A percentile compares a stretch with the other conserved stretches of the same genome.
phyloP scores from a whole-genome alignment of 1,139 yeast species.

The Nakaseomyces kungkrabaensis region DNA sequence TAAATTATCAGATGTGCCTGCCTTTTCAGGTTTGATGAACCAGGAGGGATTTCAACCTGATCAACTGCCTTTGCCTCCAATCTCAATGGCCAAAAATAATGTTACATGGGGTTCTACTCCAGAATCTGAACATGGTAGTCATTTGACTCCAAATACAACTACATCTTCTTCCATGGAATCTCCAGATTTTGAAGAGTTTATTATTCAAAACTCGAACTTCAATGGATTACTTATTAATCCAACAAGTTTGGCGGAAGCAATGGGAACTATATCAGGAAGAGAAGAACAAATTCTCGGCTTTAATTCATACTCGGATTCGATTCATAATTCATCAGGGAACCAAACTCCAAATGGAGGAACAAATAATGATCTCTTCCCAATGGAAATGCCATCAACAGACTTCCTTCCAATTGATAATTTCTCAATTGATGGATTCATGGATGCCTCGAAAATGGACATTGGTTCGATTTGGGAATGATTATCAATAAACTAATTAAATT shows the following conservation, averaged over 20 bases:
- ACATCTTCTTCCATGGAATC: constrained; percentile 7
- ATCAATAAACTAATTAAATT: not conserved
- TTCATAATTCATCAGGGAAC: not conserved
- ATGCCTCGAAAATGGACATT: constrained; percentile 14
- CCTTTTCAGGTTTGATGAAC: not conserved
- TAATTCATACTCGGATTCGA: not conserved
- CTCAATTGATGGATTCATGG: constrained; percentile 19
- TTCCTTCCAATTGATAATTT: constrained; percentile 22
- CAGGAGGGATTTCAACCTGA: not conserved
- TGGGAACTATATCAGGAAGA: constrained; percentile 5
- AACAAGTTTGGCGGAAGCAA: constrained; percentile 14
- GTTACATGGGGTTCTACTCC: not conserved
- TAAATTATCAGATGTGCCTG: not conserved
- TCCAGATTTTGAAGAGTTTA: constrained; percentile 28
- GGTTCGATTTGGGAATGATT: constrained; percentile 14
- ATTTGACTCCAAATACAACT: constrained; percentile 5
- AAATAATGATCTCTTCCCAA: not conserved
- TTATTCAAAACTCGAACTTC: constrained; percentile 24
- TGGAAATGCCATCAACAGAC: constrained; percentile 7
- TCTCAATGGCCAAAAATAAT: constrained; percentile 5
- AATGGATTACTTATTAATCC: constrained; percentile 27
- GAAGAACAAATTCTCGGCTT: constrained; percentile 7
- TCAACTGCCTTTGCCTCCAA: constrained; percentile 6
- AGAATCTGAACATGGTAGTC: constrained; percentile 1
- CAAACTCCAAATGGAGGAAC: not conserved